Base-by-base conservation (phyloP, 495 filamentous ascomycete species). In the Lentithecium fluviatile region DNA sequence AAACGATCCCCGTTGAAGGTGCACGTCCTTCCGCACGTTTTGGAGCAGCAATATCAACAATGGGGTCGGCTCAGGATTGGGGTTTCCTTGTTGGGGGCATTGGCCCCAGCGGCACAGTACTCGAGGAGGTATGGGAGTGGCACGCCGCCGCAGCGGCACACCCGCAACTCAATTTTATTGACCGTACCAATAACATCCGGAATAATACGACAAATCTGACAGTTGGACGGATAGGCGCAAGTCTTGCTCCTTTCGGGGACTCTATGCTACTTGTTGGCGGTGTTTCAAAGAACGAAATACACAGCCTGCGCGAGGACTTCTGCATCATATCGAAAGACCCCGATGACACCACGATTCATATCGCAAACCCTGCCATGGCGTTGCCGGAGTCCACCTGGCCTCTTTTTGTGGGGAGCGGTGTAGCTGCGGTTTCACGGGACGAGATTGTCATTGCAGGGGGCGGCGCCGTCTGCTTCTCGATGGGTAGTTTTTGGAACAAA, bases 381-480 rank as follows among this genome's bases (percentile, higher is more conserved):
- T 24, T 49, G 2, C 21, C 40, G 26, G 21, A 45, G 29, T 17
- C 36, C 11, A 46, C 24, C 29, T 75, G 82, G 24, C 88, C 88
- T 13, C 71, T 95, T 3, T 74, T 95, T 17, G 76, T 86, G 45
- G 90, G 91, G 5, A 77, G 82, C 60, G 42, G 66, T n/a, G 62
- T 65, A 36, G 83, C 78, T 20, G 71, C 76, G 7, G 74, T 80
- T 0, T 67, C 67, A 46, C 64, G 72, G 19, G 72, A 77, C 15
- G 69, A 79, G 24, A 63, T 90, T 3, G 62, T 87, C 17, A 71
- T 96, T 1, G 71, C 87, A 36, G 90, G 90, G 8, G 91, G 92
- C 15, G 91, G 92, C 19, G 89, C 89, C 24, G 88, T 91, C 0
- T 95, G 91, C 71, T 96, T 95, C 73, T 90, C 89, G 0, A 93